Percentiles rank a stretch among this genome's conserved stretches.
Conservation (phyloP, 23 red algal genomes). For the Gracilaria vermiculophylla region DNA sequence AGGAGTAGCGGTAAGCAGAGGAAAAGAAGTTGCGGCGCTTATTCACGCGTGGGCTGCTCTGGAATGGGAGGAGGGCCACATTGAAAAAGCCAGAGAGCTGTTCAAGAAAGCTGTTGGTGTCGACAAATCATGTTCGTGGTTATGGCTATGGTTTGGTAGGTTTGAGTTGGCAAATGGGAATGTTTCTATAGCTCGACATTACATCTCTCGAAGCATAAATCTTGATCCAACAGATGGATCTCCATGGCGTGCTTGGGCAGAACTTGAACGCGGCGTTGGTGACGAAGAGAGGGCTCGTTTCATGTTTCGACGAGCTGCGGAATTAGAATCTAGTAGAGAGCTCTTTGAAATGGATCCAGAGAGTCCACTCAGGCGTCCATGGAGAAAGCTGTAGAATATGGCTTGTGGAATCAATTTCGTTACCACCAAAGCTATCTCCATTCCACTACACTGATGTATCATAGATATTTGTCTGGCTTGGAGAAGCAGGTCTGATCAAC, state of each 20-base stretch:
- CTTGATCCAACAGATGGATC: conserved; percentile 71
- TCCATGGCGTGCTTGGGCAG: conserved; percentile 83
- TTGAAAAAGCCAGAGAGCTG: conserved; percentile 68
- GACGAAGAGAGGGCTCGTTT: conserved; percentile 72
- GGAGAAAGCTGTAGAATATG: conserved; percentile 37
- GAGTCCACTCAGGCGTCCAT: conserved; percentile 72
- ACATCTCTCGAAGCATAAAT: conserved; percentile 89
- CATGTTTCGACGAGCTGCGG: conserved; percentile 67
- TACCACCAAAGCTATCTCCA: neutral
- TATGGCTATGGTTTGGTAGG: conserved; percentile 85
- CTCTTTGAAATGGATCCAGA: conserved; percentile 74
- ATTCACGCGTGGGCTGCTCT: conserved; percentile 90
- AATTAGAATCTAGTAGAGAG: conserved; percentile 71
- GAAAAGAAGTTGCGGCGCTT: conserved; percentile 72
- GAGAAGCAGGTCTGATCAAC: neutral
- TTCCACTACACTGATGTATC: neutral
- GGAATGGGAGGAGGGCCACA: conserved; percentile 85
- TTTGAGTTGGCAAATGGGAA: conserved; percentile 61
- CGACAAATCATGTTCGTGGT: conserved; percentile 69
- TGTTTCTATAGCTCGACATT: conserved; percentile 71
- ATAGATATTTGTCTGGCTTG: neutral
- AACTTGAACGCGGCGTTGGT: conserved; percentile 73
- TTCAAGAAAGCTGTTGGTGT: conserved; percentile 76
- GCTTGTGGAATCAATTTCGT: neutral
- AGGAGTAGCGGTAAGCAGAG: conserved; percentile 61